Evolutionary conservation across 306 rosid species (phyloP), one percentile per base, ranked within the genome.

Genomic region (Trifolium fragiferum): DNA sequence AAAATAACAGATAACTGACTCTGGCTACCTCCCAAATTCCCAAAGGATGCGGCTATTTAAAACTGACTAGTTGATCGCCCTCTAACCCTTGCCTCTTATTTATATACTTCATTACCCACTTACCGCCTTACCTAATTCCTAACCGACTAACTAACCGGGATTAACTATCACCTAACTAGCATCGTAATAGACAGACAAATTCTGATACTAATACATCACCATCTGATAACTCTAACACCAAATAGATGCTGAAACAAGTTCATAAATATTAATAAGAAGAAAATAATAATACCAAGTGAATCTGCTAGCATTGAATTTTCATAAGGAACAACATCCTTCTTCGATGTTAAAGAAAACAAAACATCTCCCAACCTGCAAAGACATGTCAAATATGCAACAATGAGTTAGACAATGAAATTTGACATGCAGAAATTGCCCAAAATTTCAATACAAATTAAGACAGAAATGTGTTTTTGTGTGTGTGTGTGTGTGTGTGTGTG

Each of bases 351-450:
- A 64, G 85, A 84, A 75, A 81, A 77, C 65, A 84, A 74, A 81
- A 84, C 87, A 81, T 84, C 87, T 59, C 85, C 87, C 78, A 84
- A 77, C 78, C 87, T 84, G 85, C 73, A 77, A 47, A 80, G 27
- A 63, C 55, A 73, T 47, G 67, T 77, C 12, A 3, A 82, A 69
- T 51, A 67, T 38, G 59, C 51, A 13, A 72, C 72, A 64, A 67
- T 46, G 61, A 63, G 72, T 73, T 58, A 69, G 59, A 32, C 59
- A 47, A 70, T 33, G 43, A 63, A 64, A 30, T 58, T 64, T 73
- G 44, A 19, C 19, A 70, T 3, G 13, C 46, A 72, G 25, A 67
- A 76, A 68, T 83, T 72, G 55, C 72, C 73, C 51, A 76, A 64
- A 80, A 72, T 5, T 43, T 72, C 16, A 33, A 72, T 33, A 72